Evolutionary conservation across 1,284 basidiomycete genomes (phyloP), one percentile per base, ranked within the genome.

Genomic region (Fomitopsis betulina): DNA sequence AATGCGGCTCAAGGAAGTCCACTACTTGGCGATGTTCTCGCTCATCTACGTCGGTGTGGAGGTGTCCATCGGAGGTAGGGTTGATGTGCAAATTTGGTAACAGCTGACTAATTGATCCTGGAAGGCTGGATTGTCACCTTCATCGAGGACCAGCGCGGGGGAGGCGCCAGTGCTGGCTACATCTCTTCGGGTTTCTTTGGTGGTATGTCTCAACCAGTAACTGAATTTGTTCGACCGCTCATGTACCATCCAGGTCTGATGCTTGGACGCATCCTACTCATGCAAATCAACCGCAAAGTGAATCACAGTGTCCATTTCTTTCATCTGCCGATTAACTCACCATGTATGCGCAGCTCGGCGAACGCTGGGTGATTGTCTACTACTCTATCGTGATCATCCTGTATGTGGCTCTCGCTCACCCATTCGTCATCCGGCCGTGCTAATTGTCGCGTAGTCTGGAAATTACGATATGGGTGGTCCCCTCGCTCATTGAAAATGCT

Each of bases 11-110:
- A 77, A 74, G 53, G 73, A 77, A 5, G 82, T 88, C 0, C 84
- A 87, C 63, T 69, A 81, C 32, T 70, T 88, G 15, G 82, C 86
- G 0, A 72, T 85, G 55, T 89, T 85, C 67, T 75, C 82, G 25
- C 72, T 86, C n/a, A 79, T 88, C 12, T 88, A 88, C 65, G 84
- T 88, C 43, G 86, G 86, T 5, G 77, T 84, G 0, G 85, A 88
- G 64, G 85, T 87, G 1, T 85, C 85, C 0, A 78, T 86, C 52
- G 86, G 84, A 62, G 83, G 83, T 82, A 61, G 37, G 66, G 63
- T 13, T 17, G 45, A 64, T 43, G 27, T 43, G 19, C 1, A 55
- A 30, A 8, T 30, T 71, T 78, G 52, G 60, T 72, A 1, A 60
- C 82, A 10, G 83, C 76, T 1, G 88, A 86, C 65, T 60, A 71